These are phyloP conservation scores for Chenopodium album DNA, from an alignment of 148 eudicot species.

Conservation along the genomic window DNA sequence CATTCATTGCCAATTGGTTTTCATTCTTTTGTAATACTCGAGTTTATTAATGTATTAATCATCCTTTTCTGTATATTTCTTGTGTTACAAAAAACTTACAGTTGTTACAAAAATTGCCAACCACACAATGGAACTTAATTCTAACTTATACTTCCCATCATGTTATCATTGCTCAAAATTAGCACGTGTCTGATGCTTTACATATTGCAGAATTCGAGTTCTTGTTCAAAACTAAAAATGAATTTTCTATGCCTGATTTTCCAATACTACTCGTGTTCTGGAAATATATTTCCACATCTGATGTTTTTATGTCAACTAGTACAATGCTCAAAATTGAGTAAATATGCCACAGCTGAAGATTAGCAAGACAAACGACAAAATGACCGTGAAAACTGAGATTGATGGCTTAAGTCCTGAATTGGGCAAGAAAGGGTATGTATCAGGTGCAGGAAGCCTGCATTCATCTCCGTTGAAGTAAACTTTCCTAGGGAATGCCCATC, in stretches of 20 bases:
- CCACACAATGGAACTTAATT: not conserved
- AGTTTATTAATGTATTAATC: not conserved
- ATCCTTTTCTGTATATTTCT: not conserved
- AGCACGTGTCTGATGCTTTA: slow-evolving; percentile 1
- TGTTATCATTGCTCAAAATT: not conserved
- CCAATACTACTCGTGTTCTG: no score
- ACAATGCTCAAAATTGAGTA: not conserved
- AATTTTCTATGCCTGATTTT: slow-evolving; percentile 11
- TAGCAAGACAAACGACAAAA: slow-evolving; percentile 9
- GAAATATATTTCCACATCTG: not conserved
- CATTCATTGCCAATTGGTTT: slow-evolving; percentile 19
- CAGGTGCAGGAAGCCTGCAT: slow-evolving; percentile 76
- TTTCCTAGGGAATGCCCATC: slow-evolving; percentile 86
- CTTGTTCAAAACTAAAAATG: slow-evolving; percentile 6
- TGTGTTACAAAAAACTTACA: not conserved
- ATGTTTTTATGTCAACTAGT: not conserved
- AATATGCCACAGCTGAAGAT: slow-evolving; percentile 8
- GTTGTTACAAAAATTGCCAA: slow-evolving; percentile 16
- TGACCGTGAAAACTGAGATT: not conserved
- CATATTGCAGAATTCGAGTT: slow-evolving; percentile 10
- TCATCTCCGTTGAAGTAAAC: slow-evolving; percentile 88
- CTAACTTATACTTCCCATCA: not conserved
- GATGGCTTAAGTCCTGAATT: slow-evolving; percentile 37
- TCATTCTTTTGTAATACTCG: slow-evolving; percentile 1
- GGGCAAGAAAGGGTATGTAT: slow-evolving; percentile 64